Evolutionary conservation across 345 rosid genomes (phyloP), one percentile per base, ranked within the genome.

Genomic region (Adansonia digitata): DNA sequence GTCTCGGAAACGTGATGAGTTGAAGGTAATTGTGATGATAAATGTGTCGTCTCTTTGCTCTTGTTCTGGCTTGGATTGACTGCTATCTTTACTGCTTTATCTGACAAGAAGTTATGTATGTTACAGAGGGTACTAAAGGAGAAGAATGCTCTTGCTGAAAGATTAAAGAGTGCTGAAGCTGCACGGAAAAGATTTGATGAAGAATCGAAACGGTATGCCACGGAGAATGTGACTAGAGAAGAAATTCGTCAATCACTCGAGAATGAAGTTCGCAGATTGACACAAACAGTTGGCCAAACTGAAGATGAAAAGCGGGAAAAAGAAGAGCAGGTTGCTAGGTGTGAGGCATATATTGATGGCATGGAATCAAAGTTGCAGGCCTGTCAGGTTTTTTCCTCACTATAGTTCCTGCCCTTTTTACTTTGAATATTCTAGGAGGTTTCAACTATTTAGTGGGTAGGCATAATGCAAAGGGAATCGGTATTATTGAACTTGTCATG

Each of bases 291-390:
- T 24, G 97, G 91, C 75, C 98, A 96, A 82, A 92, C 95, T 26
- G 92, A 90, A 87, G 98, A 89, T 79, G 99, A 96, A 81, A 96
- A 91, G 84, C 88, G 89, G 71, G 90, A 96, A 82, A 96, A 93
- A 72, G 98, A 93, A 76, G 98, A 89, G 83, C 98, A 88, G 82
- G 82, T 93, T 81, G 89, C 94, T 46, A 85, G 98, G 43, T 92
- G 97, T 81, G 98, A 96, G 83, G 93, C 92, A 74, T 91, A 91
- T 86, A 91, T 93, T 68, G 97, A 96, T 80, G 89, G 88, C 81
- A 96, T 96, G 99, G 97, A 86, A 82, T 79, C 98, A 65, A 89
- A 86, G 70, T 81, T 93, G 78, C 95, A 93, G 79, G 85, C 90
- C 46, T 96, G 95, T 89, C 97, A 88, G 98, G 99, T 96, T 84